A percentile compares a stretch with the other conserved stretches of the same genome.
Evolutionary conservation across 2,329 filamentous ascomycete species (phyloP).

Genomic region (Aspergillus viridinutans): DNA sequence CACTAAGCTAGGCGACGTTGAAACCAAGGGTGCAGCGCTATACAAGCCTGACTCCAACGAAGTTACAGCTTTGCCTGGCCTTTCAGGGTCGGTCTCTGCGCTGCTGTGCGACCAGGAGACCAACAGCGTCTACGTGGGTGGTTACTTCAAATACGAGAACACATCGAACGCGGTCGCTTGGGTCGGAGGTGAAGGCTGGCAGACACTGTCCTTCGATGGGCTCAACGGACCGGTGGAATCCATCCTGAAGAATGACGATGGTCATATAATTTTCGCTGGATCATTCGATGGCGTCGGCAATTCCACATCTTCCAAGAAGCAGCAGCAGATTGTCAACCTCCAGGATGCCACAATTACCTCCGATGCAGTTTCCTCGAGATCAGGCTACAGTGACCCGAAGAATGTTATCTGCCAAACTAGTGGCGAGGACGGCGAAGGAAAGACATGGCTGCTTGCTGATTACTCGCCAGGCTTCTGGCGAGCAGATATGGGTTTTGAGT

Average conservation of each 20-base stretch:
- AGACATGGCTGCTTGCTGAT: slow-evolving; percentile 78
- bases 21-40: slow-evolving; percentile 74
- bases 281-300: slow-evolving; percentile 86
- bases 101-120: slow-evolving; percentile 75
- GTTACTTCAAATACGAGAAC: slow-evolving; percentile 72
- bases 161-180: slow-evolving; percentile 89
- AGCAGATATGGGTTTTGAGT: slow-evolving; percentile 76
- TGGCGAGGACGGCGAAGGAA: slow-evolving; percentile 64
- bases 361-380: slow-evolving; percentile 55
- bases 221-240: slow-evolving; percentile 90
- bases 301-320: slow-evolving; percentile 55
- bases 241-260: slow-evolving; percentile 73
- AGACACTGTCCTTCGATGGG: slow-evolving; percentile 80
- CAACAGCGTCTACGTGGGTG: slow-evolving; percentile 84
- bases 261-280: slow-evolving; percentile 88
- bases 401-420: slow-evolving; percentile 78
- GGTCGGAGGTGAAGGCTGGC: slow-evolving; percentile 65
- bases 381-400: slow-evolving; percentile 68
- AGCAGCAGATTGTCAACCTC: slow-evolving; percentile 78
- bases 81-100: slow-evolving; percentile 77
- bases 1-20: slow-evolving; percentile 73
- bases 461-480: slow-evolving; percentile 74
- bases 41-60: slow-evolving; percentile 69
- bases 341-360: slow-evolving; percentile 70
- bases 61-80: slow-evolving; percentile 70